Evolutionary conservation across 2,329 filamentous ascomycete genomes (phyloP).

Genomic region (Aspergillus ruber): DNA sequence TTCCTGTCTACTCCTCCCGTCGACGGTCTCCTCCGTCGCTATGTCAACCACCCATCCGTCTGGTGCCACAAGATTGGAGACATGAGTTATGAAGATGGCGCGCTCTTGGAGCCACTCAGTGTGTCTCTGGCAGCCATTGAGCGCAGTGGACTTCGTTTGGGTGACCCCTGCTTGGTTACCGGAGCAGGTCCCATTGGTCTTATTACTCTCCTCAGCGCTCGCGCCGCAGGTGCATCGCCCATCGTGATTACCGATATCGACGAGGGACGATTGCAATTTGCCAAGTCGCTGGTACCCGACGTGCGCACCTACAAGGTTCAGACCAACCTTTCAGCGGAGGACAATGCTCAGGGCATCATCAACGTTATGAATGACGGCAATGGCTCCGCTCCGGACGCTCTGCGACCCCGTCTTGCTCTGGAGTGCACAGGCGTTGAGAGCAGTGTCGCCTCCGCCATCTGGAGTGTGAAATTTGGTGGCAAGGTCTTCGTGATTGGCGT

Average conservation of each 20-base stretch:
- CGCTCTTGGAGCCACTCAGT: slow-evolving; percentile 81
- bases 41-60: slow-evolving; percentile 86
- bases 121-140: slow-evolving; percentile 87
- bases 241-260: slow-evolving; percentile 95
- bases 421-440: slow-evolving; percentile 95
- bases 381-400: slow-evolving; percentile 41
- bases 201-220: slow-evolving; percentile 75
- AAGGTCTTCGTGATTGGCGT: slow-evolving; percentile 97
- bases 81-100: slow-evolving; percentile 87
- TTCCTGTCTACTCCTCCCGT: slow-evolving; percentile 91
- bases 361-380: slow-evolving; percentile 54
- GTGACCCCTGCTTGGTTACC: slow-evolving; percentile 82
- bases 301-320: slow-evolving; percentile 63
- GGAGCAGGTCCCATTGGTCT: slow-evolving; percentile 92
- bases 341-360: slow-evolving; percentile 64
- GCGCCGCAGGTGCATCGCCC: slow-evolving; percentile 81
- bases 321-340: slow-evolving; percentile 51
- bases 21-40: slow-evolving; percentile 77
- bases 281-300: slow-evolving; percentile 72
- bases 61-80: slow-evolving; percentile 96
- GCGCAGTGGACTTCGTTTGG: slow-evolving; percentile 70
- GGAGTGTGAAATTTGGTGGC: slow-evolving; percentile 87
- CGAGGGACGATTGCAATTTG: slow-evolving; percentile 74
- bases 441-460: slow-evolving; percentile 78
- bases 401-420: slow-evolving; percentile 74